Evolutionary conservation across 164 flowering plant species (phyloP), one percentile per base, ranked within the genome.

Genomic region (Piper betle): DNA sequence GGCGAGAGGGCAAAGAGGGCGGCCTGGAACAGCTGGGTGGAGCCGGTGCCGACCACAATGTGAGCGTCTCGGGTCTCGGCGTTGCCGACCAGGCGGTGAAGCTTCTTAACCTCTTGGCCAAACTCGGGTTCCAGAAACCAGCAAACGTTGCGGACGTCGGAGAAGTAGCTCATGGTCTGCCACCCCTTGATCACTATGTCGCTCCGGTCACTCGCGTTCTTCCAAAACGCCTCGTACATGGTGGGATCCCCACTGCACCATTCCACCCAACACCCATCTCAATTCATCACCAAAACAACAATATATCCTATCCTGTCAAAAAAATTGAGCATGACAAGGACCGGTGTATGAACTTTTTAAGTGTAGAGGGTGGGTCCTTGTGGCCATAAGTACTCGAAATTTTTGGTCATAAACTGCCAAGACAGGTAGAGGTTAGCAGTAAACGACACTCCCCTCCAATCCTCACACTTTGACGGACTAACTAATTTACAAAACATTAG

Each of bases 171-270:
- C 68, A 88, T 70, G 9, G 70, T 75, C 15, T 88, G 80, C 90
- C 91, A 83, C 19, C 93, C 96, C 0, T 80, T 66, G 46, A 91
- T 83, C 61, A 77, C 74, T 7, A 91, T 56, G 0, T 78, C 73
- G 16, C 81, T 64, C 59, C 73, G 75, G 41, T 84, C 88, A 0
- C 95, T 96, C 72, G 65, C 72, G n/a, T 64, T 58, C 37, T 73
- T 56, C 99, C 99, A 94, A 56, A 68, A 94, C 12, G 19, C 25
- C 66, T 87, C 91, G 48, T 72, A 94, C 96, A 94, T 84, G 48
- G 91, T 94, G 19, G 99, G 99, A 71, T 94, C 96, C 0, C 99
- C 99, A 65, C 99, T 94, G 86, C 69, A 78, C 62, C n/a, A n/a
- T n/a, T n/a, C n/a, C 55, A 41, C 42, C 37, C 40, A 10, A 7